Percentiles rank a stretch among this genome's conserved stretches.
phyloP scores from a whole-genome alignment of 1,284 basidiomycete species.

The Earliella scabrosa region DNA sequence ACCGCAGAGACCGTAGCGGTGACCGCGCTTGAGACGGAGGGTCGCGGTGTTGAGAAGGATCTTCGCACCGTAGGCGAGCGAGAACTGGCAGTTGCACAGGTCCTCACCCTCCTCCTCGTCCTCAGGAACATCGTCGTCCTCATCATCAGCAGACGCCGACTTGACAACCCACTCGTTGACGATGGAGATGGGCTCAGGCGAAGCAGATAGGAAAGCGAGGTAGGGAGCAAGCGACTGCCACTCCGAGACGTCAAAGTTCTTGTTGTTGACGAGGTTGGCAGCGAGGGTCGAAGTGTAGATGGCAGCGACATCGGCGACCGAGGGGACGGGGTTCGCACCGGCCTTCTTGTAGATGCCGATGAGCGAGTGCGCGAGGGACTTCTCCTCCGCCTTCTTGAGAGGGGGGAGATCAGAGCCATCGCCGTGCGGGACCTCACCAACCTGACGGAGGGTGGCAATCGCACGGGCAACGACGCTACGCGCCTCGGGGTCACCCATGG shows the following conservation, averaged over 20 bases:
- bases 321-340: slow-evolving; percentile 57
- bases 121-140: slow-evolving; percentile 72
- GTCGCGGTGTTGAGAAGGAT: slow-evolving; percentile 96
- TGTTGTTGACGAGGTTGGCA: slow-evolving; percentile 84
- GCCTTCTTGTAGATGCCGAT: slow-evolving; percentile 85
- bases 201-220: slow-evolving; percentile 69
- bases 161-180: slow-evolving; percentile 88
- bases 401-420: slow-evolving; percentile 92
- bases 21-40: slow-evolving; percentile 97
- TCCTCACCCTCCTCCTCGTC: slow-evolving; percentile 98
- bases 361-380: slow-evolving; percentile 69
- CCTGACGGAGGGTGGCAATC: slow-evolving; percentile 91
- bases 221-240: slow-evolving; percentile 88
- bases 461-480: slow-evolving; percentile 88
- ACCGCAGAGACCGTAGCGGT: slow-evolving; percentile 98
- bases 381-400: slow-evolving; percentile 74
- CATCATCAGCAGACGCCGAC: slow-evolving; percentile 81
- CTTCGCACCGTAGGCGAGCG: slow-evolving; percentile 98
- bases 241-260: slow-evolving; percentile 89
- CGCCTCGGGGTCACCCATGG: slow-evolving; percentile 95
- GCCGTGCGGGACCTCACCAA: slow-evolving; percentile 84
- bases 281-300: slow-evolving; percentile 83
- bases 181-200: slow-evolving; percentile 71
- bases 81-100: slow-evolving; percentile 98
- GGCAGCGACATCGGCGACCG: slow-evolving; percentile 61